phyloP scores from a whole-genome alignment of 257 asterid genomes.

The Thymus mandschuricus region DNA sequence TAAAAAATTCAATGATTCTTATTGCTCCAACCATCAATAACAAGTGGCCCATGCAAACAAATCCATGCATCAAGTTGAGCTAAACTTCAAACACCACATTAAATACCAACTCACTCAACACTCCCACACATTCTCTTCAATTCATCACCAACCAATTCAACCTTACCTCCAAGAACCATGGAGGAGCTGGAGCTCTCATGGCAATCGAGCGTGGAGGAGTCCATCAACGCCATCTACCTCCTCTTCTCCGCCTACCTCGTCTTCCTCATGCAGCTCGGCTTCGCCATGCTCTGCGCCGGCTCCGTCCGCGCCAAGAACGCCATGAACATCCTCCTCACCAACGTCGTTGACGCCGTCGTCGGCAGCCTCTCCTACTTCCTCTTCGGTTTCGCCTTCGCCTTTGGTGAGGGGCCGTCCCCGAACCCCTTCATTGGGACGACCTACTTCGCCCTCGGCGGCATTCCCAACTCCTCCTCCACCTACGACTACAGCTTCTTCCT shows the following conservation, averaged over 20 bases:
- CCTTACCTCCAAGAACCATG: conserved; percentile 35
- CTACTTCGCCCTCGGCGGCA: conserved; percentile 50
- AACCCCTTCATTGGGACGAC: conserved; percentile 61
- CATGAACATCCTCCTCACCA: conserved; percentile 74
- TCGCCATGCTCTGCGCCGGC: conserved; percentile 80
- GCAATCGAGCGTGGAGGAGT: conserved; percentile 62
- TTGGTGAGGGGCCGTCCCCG: conserved; percentile 48
- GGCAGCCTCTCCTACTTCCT: conserved; percentile 71
- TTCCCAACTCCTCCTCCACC: conserved; percentile 36
- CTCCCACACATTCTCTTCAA: not conserved
- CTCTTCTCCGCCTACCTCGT: conserved; percentile 69
- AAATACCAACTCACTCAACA: not conserved
- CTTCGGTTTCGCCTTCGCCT: conserved; percentile 70
- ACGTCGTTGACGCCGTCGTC: conserved; percentile 73
- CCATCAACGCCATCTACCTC: conserved; percentile 61
- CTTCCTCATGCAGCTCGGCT: conserved; percentile 71
- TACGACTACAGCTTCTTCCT: conserved; percentile 69
- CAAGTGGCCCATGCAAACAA: conserved; percentile 27
- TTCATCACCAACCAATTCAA: conserved; percentile 28
- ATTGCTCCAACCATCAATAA: conserved; percentile 37
- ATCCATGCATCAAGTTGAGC: conserved; percentile 37
- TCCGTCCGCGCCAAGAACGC: conserved; percentile 74
- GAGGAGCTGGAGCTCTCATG: conserved; percentile 46
- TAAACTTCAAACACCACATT: conserved; percentile 23
- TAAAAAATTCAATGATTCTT: conserved; percentile 24